Base-by-base conservation (phyloP, 2,329 filamentous ascomycete genomes). In the Pleurostoma richardsiae region DNA sequence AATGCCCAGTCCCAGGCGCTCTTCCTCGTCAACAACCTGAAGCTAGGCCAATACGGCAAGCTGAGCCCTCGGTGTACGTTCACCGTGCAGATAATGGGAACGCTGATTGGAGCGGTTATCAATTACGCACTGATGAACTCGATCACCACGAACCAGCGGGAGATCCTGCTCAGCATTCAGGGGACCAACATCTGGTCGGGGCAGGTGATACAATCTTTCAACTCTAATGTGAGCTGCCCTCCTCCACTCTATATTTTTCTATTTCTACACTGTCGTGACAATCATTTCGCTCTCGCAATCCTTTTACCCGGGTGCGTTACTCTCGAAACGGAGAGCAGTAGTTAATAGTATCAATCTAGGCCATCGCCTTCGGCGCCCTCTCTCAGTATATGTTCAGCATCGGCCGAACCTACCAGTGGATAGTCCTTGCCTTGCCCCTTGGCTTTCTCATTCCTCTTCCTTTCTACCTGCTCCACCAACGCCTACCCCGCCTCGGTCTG, bases 121-220 rank as follows among this genome's bases (percentile, higher is more conserved):
- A 73, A 75, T 52, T 76, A 68, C 46, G 59, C 68, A 28, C 68
- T 75, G 58, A 72, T 72, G 65, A 62, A 61, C 48, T 66, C 60
- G 29, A 74, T 77, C 45, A 65, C 74, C 1, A 55, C 60, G 4
- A 67, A 69, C 47, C 70, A 75, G 47, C 55, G 61, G 3, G 60
- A 68, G 1, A 66, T 73, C 33, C 59, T 76, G 2, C 50, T 61
- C 5, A 61, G 66, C 26, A 62, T 70, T 6, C 54, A 72, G 41
- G 73, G 71, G 4, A 67, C 62, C 42, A 69, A 67, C 49, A 67
- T 73, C 39, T 76, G 73, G 73, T 70, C 66, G 29, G 72, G 74
- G n/a, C 66, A 71, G 10, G 66, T 69, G 38, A 61, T 75, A 2
- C 73, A 77, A 52, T 60, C 63, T 3, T 70, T 66, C 61, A 76